These are phyloP conservation scores for Aureobasidium sp. DNA, from an alignment of 2,329 filamentous ascomycete genomes.

Conservation along the genomic window DNA sequence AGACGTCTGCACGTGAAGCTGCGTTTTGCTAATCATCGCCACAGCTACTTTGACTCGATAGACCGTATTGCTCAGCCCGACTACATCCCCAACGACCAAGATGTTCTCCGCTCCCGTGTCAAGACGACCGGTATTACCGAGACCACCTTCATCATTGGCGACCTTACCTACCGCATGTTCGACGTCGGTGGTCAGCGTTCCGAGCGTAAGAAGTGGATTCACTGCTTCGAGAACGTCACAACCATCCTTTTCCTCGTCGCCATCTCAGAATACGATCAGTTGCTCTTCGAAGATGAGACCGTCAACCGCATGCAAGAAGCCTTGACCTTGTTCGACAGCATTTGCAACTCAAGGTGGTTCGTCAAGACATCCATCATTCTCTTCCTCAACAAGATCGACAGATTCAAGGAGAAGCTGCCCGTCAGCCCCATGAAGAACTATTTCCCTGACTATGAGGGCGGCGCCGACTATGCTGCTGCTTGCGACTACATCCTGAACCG, in stretches of 20 bases:
- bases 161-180: constrained; percentile 94
- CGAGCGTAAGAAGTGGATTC: constrained; percentile 95
- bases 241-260: constrained; percentile 89
- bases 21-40: constrained; percentile 25
- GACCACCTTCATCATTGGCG: constrained; percentile 84
- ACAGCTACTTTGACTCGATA: constrained; percentile 91
- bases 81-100: constrained; percentile 89
- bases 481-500: constrained; percentile 99
- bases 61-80: constrained; percentile 83
- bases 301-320: constrained; percentile 57
- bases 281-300: constrained; percentile 91
- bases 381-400: constrained; percentile 48
- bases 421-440: constrained; percentile 70
- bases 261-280: constrained; percentile 94
- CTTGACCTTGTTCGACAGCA: constrained; percentile 47
- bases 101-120: constrained; percentile 82
- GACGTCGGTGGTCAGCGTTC: constrained; percentile 88
- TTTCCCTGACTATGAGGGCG: constrained; percentile 77
- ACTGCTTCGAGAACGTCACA: constrained; percentile 91
- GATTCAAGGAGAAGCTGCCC: constrained; percentile 66
- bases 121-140: constrained; percentile 94
- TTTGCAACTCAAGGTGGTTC: constrained; percentile 47
- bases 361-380: constrained; percentile 46
- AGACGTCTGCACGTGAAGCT: neutral
- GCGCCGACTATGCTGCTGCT: constrained; percentile 88